These are phyloP conservation scores for Phoma sp. DNA, from an alignment of 2,329 filamentous ascomycete genomes.

Conservation along the genomic window DNA sequence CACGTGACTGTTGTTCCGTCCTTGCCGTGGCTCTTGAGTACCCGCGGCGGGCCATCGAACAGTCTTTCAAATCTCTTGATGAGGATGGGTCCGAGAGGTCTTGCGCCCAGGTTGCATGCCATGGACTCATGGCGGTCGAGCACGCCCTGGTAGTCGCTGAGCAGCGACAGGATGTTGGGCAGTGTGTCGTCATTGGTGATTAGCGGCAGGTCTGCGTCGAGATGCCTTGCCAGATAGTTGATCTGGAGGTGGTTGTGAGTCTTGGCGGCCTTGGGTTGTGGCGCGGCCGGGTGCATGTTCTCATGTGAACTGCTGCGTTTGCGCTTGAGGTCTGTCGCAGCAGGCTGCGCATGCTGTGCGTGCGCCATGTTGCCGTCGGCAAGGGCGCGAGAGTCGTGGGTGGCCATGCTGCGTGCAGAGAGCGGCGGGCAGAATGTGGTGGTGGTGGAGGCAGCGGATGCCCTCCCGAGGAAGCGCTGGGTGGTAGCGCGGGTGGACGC, in stretches of 20 bases:
- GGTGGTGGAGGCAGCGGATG: constrained; percentile 25
- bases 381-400: constrained; percentile 25
- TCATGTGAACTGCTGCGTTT: constrained; percentile 55
- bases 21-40: constrained; percentile 68
- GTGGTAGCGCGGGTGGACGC: constrained; percentile 12
- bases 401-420: constrained; percentile 36
- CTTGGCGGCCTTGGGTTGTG: constrained; percentile 61
- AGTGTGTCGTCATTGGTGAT: constrained; percentile 74
- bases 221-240: constrained; percentile 71
- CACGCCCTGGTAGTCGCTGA: constrained; percentile 84
- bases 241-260: constrained; percentile 69
- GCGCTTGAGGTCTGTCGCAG: constrained; percentile 52
- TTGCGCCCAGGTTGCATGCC: constrained; percentile 83
- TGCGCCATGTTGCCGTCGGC: constrained; percentile 33
- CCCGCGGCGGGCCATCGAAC: constrained; percentile 80
- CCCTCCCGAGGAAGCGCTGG: constrained; percentile 8
- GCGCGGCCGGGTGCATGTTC: constrained; percentile 41
- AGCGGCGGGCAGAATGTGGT: constrained; percentile 25
- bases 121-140: constrained; percentile 86
- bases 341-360: constrained; percentile 29
- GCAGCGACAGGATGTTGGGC: constrained; percentile 73
- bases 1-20: constrained; percentile 72
- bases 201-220: constrained; percentile 67
- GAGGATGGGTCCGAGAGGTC: constrained; percentile 80
- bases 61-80: constrained; percentile 86